These are phyloP conservation scores for Saturnispora ahearnii DNA, from an alignment of 805 yeast species.

Conservation along the genomic window DNA sequence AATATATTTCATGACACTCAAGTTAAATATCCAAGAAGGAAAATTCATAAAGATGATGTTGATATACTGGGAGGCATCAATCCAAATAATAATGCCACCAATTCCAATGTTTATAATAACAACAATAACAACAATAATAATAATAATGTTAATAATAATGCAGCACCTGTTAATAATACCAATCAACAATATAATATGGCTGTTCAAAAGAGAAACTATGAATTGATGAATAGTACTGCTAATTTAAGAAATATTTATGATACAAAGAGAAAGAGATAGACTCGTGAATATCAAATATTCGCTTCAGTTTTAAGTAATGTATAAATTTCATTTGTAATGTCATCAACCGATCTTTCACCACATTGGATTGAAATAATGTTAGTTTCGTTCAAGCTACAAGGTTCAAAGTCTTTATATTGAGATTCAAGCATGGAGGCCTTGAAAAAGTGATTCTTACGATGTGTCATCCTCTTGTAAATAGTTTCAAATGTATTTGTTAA, in stretches of 20 bases:
- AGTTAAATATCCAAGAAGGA: constrained; percentile 72
- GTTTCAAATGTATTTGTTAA: constrained; percentile 56
- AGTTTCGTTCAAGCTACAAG: constrained; percentile 37
- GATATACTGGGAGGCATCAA: constrained; percentile 43
- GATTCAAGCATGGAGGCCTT: constrained; percentile 75
- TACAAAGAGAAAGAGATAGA: constrained; percentile 3
- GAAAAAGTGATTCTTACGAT: constrained; percentile 78
- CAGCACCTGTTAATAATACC: constrained; percentile 5
- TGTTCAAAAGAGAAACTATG: constrained; percentile 12
- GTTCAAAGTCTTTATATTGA: constrained; percentile 66
- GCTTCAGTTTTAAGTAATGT: background rate
- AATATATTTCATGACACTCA: constrained; percentile 75
- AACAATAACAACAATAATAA: background rate
- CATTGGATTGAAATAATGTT: constrained; percentile 15
- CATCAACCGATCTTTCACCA: constrained; percentile 13
- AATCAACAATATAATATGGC: background rate
- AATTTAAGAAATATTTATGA: constrained; percentile 5
- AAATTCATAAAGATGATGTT: constrained; percentile 80
- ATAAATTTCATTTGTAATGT: constrained; percentile 12
- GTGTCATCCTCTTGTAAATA: constrained; percentile 48
- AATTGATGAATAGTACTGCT: constrained; percentile 10
- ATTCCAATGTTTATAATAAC: constrained; percentile 12
- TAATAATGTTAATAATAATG: constrained; percentile 11
- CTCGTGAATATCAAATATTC: background rate
- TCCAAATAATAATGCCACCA: background rate